Percentiles rank a stretch among this genome's conserved stretches.
Evolutionary conservation across 768 basidiomycete species (phyloP).

Genomic region (Pulveroboletus sp.): DNA sequence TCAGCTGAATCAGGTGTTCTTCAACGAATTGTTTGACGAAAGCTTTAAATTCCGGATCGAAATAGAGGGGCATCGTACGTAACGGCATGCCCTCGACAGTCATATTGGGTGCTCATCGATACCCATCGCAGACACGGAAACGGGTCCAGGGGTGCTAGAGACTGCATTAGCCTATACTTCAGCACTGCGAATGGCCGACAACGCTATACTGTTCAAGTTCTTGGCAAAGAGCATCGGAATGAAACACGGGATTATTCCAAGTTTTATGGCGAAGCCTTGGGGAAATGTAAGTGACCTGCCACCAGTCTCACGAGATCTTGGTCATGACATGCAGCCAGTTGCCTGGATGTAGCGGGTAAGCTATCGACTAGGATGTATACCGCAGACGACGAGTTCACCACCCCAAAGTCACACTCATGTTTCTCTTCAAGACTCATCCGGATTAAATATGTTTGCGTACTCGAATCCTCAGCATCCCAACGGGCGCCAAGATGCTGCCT

Average conservation of each 20-base stretch:
- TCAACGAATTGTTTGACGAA: slow-evolving; percentile 81
- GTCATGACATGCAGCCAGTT: slow-evolving; percentile 44
- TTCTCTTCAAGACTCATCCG: slow-evolving; percentile 64
- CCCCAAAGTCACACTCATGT: slow-evolving; percentile 80
- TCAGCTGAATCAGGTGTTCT: slow-evolving; percentile 85
- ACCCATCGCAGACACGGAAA: slow-evolving; percentile 70
- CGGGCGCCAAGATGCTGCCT: slow-evolving; percentile 67
- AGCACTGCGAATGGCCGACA: slow-evolving; percentile 81
- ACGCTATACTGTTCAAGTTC: slow-evolving; percentile 90
- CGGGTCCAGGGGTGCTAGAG: slow-evolving; percentile 84
- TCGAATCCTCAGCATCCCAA: slow-evolving; percentile 51
- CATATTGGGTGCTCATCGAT: background rate
- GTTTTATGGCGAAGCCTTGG: slow-evolving; percentile 99
- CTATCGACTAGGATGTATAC: slow-evolving; percentile 9
- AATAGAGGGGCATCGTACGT: slow-evolving; percentile 82
- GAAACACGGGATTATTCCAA: slow-evolving; percentile 82
- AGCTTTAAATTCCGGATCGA: slow-evolving; percentile 67
- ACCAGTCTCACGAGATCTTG: background rate
- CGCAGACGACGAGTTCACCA: background rate
- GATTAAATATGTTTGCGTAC: slow-evolving; percentile 78
- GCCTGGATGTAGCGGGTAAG: slow-evolving; percentile 91
- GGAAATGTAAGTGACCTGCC: slow-evolving; percentile 57
- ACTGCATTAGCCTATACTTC: slow-evolving; percentile 83
- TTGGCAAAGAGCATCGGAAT: slow-evolving; percentile 90
- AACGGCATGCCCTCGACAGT: background rate